These are phyloP conservation scores for Trifolium fragiferum DNA, from an alignment of 306 rosid species.

Conservation along the genomic window DNA sequence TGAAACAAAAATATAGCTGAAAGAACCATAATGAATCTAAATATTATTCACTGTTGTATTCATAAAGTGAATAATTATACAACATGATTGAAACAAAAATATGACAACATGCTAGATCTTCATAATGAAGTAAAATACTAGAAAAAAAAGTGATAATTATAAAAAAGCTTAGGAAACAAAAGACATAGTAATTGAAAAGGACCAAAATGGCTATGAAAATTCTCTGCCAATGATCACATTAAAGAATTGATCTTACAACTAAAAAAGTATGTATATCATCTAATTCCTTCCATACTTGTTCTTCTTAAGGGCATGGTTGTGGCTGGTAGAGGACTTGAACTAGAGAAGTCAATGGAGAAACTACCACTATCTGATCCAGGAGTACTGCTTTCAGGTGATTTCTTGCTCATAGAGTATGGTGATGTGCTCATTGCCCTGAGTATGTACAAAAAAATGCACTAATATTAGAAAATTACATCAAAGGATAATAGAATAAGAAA, in stretches of 20 bases:
- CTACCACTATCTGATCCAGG: constrained; percentile 52
- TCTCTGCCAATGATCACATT: constrained; percentile 47
- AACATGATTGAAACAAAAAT: constrained; percentile 31
- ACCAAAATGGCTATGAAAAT: constrained; percentile 45
- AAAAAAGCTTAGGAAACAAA: constrained; percentile 25
- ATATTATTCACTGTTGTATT: constrained; percentile 32
- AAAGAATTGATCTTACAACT: constrained; percentile 54
- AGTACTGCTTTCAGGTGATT: constrained; percentile 60
- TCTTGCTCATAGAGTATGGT: constrained; percentile 63
- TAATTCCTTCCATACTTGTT: constrained; percentile 30
- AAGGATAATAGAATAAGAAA: not conserved
- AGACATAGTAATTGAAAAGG: constrained; percentile 11
- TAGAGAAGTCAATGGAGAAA: constrained; percentile 53
- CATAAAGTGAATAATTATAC: constrained; percentile 50
- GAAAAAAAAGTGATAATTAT: constrained; percentile 18
- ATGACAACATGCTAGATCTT: constrained; percentile 38
- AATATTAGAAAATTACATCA: constrained; percentile 16
- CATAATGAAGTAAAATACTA: constrained; percentile 31
- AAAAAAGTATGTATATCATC: constrained; percentile 36
- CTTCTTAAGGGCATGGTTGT: constrained; percentile 45
- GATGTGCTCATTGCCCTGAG: constrained; percentile 59
- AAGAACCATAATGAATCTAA: constrained; percentile 29
- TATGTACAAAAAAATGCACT: constrained; percentile 34
- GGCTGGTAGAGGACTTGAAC: constrained; percentile 52
- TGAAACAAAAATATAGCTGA: not conserved